These are phyloP conservation scores for Acorus gramineus DNA, from an alignment of 106 monocot species.

Conservation along the genomic window DNA sequence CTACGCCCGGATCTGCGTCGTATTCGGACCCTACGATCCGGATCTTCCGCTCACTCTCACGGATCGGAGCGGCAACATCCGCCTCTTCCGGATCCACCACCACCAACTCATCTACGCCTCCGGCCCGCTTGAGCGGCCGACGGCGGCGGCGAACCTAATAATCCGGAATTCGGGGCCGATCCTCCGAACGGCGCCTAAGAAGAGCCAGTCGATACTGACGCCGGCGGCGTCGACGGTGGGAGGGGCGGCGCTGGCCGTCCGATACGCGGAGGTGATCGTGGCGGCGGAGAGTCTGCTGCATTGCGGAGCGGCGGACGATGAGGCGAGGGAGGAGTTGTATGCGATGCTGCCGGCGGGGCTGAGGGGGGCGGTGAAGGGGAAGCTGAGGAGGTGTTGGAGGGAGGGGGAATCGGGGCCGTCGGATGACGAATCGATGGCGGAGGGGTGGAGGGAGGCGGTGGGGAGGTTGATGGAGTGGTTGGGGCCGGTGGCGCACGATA, in stretches of 20 bases:
- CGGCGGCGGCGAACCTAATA: not conserved
- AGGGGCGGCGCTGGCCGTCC: constrained; percentile 25
- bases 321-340: constrained; percentile 40
- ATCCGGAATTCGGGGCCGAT: constrained; percentile 12
- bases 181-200: not conserved
- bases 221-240: constrained; percentile 31
- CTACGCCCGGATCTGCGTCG: too few species aligned
- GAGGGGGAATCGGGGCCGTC: constrained; percentile 3
- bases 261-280: constrained; percentile 51
- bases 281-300: constrained; percentile 29
- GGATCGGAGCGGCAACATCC: too few species aligned
- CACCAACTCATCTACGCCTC: not conserved
- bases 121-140: constrained; percentile 12
- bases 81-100: not conserved
- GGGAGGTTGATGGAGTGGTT: constrained; percentile 19
- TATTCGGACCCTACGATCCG: too few species aligned
- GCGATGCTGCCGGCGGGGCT: constrained; percentile 25
- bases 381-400: constrained; percentile 30
- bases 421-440: constrained; percentile 9
- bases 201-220: constrained; percentile 15
- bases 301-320: constrained; percentile 12
- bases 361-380: constrained; percentile 24
- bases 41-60: too few species aligned
- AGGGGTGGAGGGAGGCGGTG: constrained; percentile 17
- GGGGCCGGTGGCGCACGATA: constrained; percentile 12